Conservation (phyloP, 768 basidiomycete species). For the Pulveroboletus sp. region DNA sequence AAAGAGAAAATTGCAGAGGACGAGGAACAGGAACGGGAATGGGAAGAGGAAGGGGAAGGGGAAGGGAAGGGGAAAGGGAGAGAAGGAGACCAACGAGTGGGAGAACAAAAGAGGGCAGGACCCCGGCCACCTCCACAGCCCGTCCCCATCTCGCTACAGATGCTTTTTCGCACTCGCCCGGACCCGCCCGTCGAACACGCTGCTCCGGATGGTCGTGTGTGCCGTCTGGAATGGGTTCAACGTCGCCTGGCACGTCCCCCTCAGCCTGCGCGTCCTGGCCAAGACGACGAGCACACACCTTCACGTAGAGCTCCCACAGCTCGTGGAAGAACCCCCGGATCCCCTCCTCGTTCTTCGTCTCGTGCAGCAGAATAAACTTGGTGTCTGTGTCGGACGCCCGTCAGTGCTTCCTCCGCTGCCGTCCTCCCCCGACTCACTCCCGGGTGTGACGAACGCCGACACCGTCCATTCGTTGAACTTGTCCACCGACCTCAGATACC, state of each 20-base stretch:
- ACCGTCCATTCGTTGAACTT: slow-evolving; percentile 99
- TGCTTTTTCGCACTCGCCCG: slow-evolving; percentile 83
- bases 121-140: slow-evolving; percentile 16
- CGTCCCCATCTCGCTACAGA: slow-evolving; percentile 36
- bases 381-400: slow-evolving; percentile 53
- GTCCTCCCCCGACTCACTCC: slow-evolving; percentile 55
- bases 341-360: slow-evolving; percentile 95
- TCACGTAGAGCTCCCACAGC: slow-evolving; percentile 95
- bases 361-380: slow-evolving; percentile 93
- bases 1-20: too few relatives aligned
- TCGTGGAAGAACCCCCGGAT: slow-evolving; percentile 91
- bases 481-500: slow-evolving; percentile 95
- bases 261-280: background rate
- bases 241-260: slow-evolving; percentile 50
- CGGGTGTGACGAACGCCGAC: slow-evolving; percentile 92
- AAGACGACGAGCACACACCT: slow-evolving; percentile 51
- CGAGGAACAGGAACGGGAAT: too few relatives aligned
- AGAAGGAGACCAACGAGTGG: slow-evolving; percentile 8
- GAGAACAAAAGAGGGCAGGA: slow-evolving; percentile 18
- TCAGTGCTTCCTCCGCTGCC: background rate
- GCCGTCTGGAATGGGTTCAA: slow-evolving; percentile 96
- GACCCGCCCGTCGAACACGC: slow-evolving; percentile 78
- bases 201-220: slow-evolving; percentile 76
- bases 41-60: too few relatives aligned
- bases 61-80: background rate